Base-by-base conservation (phyloP, 2,329 filamentous ascomycete genomes). In the Aspergillus latus region DNA sequence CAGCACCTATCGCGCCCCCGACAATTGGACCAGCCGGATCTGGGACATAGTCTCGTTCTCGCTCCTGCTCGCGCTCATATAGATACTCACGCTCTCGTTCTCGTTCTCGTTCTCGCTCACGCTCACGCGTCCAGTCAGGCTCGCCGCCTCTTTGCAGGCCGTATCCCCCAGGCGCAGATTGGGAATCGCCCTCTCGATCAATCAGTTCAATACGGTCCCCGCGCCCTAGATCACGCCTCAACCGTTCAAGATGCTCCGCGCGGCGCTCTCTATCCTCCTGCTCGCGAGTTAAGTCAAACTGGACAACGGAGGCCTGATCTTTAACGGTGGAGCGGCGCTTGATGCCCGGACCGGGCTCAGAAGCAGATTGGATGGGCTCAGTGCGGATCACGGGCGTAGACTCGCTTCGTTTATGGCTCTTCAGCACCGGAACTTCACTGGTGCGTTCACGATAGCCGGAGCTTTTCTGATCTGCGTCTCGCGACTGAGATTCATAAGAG, bases 221-320 rank as follows among this genome's bases (percentile, higher is more conserved):
- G 9, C 45, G 60, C 21, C 66, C 48, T 3, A 58, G 54, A 11
- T 63, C 66, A 9, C 61, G 64, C 58, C 58, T 64, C 52, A 58
- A 49, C 42, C 51, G 66, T 45, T 66, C 64, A 36, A 59, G 64
- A n/a, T 60, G 64, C 36, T 66, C 66, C 13, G 67, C 65, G 30
- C 68, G 67, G 49, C 71, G 69, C 52, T 82, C 81, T 52, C 78
- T 80, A 30, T 78, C 74, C 36, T 72, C 74, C 68, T 85, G 82
- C 64, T 84, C 82, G 46, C 84, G 74, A 0, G 82, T 84, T 48
- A 85, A 65, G 39, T 81, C 78, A 60, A 86, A 86, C 52, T 81
- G 79, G 7, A 21, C 21, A 21, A 86, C 84, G 7, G 75, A 79
- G 7, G 75, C 75, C 54, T 71, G 66, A 16, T 76, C 74, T 62